Evolutionary conservation across 1,284 basidiomycete genomes (phyloP).

Genomic region (Grifola frondosa): DNA sequence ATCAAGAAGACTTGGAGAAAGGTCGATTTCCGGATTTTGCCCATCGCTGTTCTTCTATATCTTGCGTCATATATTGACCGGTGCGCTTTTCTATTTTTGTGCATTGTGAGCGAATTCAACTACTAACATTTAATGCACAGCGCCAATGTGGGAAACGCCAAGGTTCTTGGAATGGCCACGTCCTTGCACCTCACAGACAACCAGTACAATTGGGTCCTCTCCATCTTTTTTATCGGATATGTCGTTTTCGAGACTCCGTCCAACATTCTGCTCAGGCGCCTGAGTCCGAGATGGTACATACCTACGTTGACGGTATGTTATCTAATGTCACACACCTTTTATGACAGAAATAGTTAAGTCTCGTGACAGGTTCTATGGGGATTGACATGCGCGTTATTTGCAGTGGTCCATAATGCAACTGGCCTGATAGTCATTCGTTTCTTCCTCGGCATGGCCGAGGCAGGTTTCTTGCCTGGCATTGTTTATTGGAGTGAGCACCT

Average conservation of each 20-base stretch:
- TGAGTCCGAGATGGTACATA: slow-evolving; percentile 52
- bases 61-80: slow-evolving; percentile 33
- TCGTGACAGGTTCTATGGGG: slow-evolving; percentile 25
- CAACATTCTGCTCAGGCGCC: slow-evolving; percentile 28
- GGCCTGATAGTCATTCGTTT: slow-evolving; percentile 62
- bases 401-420: slow-evolving; percentile 49
- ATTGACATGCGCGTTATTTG: slow-evolving; percentile 30
- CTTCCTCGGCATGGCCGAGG: slow-evolving; percentile 50
- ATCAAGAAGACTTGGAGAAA: slow-evolving; percentile 30
- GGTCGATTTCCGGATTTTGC: slow-evolving; percentile 30
- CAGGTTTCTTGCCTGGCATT: slow-evolving; percentile 55
- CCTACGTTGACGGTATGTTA: slow-evolving; percentile 25
- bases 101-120: not conserved
- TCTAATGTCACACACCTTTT: not conserved
- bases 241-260: slow-evolving; percentile 67
- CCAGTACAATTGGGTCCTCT: slow-evolving; percentile 61
- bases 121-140: too few species aligned
- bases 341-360: not conserved
- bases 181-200: slow-evolving; percentile 30
- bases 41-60: slow-evolving; percentile 29
- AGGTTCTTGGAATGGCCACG: slow-evolving; percentile 30
- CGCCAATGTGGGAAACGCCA: slow-evolving; percentile 45
- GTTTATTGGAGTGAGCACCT: slow-evolving; percentile 46
- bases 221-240: slow-evolving; percentile 67
- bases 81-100: slow-evolving; percentile 11